A percentile compares a stretch with the other conserved stretches of the same genome.
phyloP scores from a whole-genome alignment of 2,329 filamentous ascomycete species.

The Sphaerulina vaccinii region DNA sequence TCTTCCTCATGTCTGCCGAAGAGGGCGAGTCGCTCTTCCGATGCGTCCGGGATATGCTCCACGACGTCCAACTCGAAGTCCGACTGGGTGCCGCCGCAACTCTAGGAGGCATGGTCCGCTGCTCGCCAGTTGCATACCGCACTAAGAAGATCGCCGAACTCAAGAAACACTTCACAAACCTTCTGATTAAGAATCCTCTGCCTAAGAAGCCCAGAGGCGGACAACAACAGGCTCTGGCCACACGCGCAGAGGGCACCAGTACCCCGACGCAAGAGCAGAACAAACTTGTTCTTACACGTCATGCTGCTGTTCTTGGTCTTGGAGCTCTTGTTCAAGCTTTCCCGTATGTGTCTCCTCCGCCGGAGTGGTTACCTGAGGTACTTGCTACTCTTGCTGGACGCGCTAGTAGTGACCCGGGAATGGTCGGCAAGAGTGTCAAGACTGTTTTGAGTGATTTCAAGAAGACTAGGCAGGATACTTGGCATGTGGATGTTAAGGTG shows the following conservation, averaged over 20 bases:
- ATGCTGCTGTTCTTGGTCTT: slow-evolving; percentile 87
- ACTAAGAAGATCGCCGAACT: slow-evolving; percentile 73
- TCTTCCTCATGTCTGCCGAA: slow-evolving; percentile 76
- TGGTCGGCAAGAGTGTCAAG: slow-evolving; percentile 96
- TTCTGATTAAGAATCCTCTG: slow-evolving; percentile 80
- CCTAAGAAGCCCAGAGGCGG: slow-evolving; percentile 62
- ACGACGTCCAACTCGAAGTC: slow-evolving; percentile 88
- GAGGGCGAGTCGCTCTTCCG: slow-evolving; percentile 81
- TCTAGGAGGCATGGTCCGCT: slow-evolving; percentile 95
- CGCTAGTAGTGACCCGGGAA: slow-evolving; percentile 83
- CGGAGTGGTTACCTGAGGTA: slow-evolving; percentile 89
- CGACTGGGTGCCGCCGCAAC: slow-evolving; percentile 90
- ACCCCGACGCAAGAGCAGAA: slow-evolving; percentile 71
- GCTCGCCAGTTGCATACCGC: slow-evolving; percentile 78
- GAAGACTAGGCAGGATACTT: slow-evolving; percentile 98
- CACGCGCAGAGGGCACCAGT: slow-evolving; percentile 45
- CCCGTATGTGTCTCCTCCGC: slow-evolving; percentile 90
- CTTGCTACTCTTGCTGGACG: slow-evolving; percentile 79
- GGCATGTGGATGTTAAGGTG: slow-evolving; percentile 97
- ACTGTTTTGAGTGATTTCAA: slow-evolving; percentile 94
- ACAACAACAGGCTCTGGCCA: not conserved
- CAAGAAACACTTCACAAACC: slow-evolving; percentile 73
- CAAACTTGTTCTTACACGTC: slow-evolving; percentile 74
- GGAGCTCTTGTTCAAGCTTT: slow-evolving; percentile 93
- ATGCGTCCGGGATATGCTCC: slow-evolving; percentile 93